Evolutionary conservation across 176 grass and related monocot species (phyloP).

Genomic region (Raddia distichophylla): DNA sequence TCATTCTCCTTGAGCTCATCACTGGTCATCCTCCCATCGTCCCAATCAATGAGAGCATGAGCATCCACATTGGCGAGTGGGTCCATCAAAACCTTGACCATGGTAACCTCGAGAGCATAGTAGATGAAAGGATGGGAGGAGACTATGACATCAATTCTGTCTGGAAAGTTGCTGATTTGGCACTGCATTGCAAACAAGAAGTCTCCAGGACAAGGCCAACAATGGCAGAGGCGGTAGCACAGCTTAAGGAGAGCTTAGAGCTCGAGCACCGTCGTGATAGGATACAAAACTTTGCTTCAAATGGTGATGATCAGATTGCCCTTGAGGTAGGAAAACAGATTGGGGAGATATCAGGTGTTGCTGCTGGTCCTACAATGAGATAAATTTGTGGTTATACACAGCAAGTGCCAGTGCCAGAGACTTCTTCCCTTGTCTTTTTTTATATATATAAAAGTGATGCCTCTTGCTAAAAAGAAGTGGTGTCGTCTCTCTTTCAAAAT

Average conservation of each 20-base stretch:
- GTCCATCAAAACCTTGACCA: slow-evolving; percentile 36
- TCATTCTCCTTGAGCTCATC: slow-evolving; percentile 42
- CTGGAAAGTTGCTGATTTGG: slow-evolving; percentile 37
- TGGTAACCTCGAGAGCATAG: slow-evolving; percentile 30
- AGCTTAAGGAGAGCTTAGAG: slow-evolving; percentile 32
- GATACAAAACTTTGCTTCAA: neutral
- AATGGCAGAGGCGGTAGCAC: slow-evolving; percentile 27
- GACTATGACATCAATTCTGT: slow-evolving; percentile 34
- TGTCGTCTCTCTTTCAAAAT: neutral
- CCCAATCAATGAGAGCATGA: slow-evolving; percentile 26
- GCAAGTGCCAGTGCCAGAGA: neutral
- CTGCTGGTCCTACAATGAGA: slow-evolving; percentile 21
- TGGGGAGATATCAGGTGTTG: neutral
- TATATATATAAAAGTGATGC: neutral
- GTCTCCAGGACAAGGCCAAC: slow-evolving; percentile 11
- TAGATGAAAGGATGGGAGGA: slow-evolving; percentile 28
- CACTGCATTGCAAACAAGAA: slow-evolving; percentile 38
- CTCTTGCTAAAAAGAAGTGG: neutral
- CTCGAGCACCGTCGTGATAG: neutral
- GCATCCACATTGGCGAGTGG: slow-evolving; percentile 48
- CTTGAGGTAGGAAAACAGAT: slow-evolving; percentile 1
- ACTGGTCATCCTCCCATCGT: slow-evolving; percentile 38
- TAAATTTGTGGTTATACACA: neutral
- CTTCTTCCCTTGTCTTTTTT: neutral
- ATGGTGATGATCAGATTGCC: neutral